Evolutionary conservation across 305 asterid genomes (phyloP).

Genomic region (Galium porrigens): DNA sequence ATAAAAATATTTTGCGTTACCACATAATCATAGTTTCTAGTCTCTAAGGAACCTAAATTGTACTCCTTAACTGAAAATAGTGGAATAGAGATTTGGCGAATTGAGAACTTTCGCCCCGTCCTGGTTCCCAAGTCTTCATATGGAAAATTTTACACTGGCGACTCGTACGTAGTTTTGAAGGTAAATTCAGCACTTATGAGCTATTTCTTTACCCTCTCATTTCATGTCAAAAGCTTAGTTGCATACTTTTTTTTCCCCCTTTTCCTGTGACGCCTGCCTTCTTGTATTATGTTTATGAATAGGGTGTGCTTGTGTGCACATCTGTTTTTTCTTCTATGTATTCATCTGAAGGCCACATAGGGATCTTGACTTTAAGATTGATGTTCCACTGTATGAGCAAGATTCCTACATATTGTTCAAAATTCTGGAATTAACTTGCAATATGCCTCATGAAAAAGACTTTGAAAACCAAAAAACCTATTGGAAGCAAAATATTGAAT

Average conservation of each 20-base stretch:
- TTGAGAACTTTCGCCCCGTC: conserved; percentile 63
- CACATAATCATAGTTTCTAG: not conserved
- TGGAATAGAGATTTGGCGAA: conserved; percentile 88
- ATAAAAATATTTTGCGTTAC: not conserved
- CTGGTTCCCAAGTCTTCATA: conserved; percentile 45
- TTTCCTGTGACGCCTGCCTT: not conserved
- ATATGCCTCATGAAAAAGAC: not conserved
- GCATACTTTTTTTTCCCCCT: not conserved
- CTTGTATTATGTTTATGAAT: not conserved
- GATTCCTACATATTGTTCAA: not conserved
- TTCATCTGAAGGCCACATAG: not conserved
- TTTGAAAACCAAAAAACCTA: not conserved
- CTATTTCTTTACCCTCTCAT: not conserved
- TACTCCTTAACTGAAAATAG: conserved; percentile 54
- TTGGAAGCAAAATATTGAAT: not conserved
- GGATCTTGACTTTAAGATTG: not conserved
- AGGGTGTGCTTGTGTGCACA: not conserved
- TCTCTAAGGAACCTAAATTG: not conserved
- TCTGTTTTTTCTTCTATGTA: not conserved
- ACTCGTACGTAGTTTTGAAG: conserved; percentile 81
- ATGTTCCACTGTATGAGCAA: not conserved
- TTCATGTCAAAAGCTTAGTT: conserved; percentile 1
- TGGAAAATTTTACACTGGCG: conserved; percentile 80
- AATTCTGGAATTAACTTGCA: not conserved
- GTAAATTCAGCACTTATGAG: conserved; percentile 23